Base-by-base conservation (phyloP, 352 stramenopile species). In the Elongisporangium senticosum region DNA sequence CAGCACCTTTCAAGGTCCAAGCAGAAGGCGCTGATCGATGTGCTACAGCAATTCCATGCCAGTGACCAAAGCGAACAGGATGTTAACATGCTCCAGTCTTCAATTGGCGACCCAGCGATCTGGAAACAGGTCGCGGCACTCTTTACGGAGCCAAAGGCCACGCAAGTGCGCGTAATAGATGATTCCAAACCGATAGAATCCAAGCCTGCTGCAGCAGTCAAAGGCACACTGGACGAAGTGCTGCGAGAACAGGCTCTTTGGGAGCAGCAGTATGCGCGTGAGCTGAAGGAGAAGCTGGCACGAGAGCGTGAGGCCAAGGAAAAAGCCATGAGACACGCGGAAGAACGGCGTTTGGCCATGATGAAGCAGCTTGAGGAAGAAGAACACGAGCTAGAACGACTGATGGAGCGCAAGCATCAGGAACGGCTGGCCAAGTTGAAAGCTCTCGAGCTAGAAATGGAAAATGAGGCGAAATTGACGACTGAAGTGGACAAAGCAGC, bases 301-400 rank as follows among this genome's bases (percentile, higher is more conserved):
- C 58, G 69, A 5, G 79, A 93, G 26, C 67, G 78, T 33, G 59
- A 77, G 19, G 74, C 71, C 3, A 91, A 91, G 21, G 68, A 88
- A 23, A 61, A 65, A 0, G 62, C 70, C 10, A 21, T 90, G 19
- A 72, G 69, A 19, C 59, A 89, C 26, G 79, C 81, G 0, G 79
- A 90, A 28, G 68, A 67, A 2, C 64, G 79, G 33, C 76, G 79
- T 4, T 48, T 62, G 2, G 69, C 70, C 23, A 83, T 91, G 67
- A 68, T 92, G 59, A 71, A 78, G 39, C 67, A 89, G 62, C 58
- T 94, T 11, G 82, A 92, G 48, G 80, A 89, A 4, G 82, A 94
- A 62, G 82, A 93, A 43, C 62, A 61, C 17, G 80, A 92, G 40
- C 64, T 93, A 20, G 80, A 92, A 55, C 62, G 39, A 6, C 61